A percentile compares a stretch with the other conserved stretches of the same genome.
These are phyloP conservation scores for Purshia tridentata DNA, from an alignment of 306 rosid genomes.

Conservation along the genomic window DNA sequence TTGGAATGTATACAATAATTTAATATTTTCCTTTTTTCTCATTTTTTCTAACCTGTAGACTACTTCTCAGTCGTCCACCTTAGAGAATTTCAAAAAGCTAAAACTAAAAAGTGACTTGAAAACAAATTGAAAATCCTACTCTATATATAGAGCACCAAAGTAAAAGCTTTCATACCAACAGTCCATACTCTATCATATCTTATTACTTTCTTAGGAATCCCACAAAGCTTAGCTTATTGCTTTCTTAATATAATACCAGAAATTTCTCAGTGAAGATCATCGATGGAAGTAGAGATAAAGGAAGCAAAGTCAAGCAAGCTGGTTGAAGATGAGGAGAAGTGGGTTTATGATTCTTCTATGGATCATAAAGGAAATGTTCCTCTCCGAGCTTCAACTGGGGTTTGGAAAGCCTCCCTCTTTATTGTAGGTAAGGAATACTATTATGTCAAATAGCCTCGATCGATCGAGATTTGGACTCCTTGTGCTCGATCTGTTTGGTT, in stretches of 20 bases:
- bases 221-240: no score
- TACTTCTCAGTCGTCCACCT: background rate
- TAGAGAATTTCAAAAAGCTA: constrained; percentile 16
- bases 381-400: constrained; percentile 40
- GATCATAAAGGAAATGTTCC: constrained; percentile 40
- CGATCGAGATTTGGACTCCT: background rate
- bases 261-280: no score
- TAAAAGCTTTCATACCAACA: constrained; percentile 1
- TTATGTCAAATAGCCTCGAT: background rate
- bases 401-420: constrained; percentile 40
- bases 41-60: background rate
- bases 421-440: constrained; percentile 26
- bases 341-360: constrained; percentile 43
- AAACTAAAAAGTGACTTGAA: background rate
- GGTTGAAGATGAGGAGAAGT: constrained; percentile 24
- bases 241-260: no score
- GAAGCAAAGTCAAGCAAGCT: constrained; percentile 6
- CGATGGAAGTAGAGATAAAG: no score
- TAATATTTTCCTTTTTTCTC: no score
- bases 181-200: background rate
- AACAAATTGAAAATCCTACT: constrained; percentile 14
- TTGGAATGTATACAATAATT: background rate
- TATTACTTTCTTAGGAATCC: no score
- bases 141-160: constrained; percentile 51
- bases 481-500: constrained; percentile 9